Base-by-base conservation (phyloP, 306 rosid genomes). In the Corylus heterophylla region DNA sequence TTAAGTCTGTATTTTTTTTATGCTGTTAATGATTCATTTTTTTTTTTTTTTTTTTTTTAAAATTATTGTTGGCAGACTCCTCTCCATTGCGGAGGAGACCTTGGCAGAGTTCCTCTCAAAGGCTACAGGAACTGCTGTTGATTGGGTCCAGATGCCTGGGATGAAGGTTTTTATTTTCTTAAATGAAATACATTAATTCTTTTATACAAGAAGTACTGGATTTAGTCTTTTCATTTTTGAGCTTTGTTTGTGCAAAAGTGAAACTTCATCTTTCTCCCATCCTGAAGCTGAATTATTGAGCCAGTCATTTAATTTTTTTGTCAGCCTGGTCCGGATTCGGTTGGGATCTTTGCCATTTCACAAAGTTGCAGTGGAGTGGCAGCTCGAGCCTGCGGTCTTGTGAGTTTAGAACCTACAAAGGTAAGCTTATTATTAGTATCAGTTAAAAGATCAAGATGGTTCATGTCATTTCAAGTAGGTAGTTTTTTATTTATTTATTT, bases 141-240 rank as follows among this genome's bases (percentile, higher is more conserved):
- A 96, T 90, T 96, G 99, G 99, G 98, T 96, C 97, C 99, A 96
- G 98, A 90, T 96, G 99, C 97, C 99, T 91, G 99, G 99, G 98
- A 96, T 96, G 99, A 96, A 96, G 99, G 99, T 96, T 61, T 80
- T 50, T 64, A 37, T 76, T 82, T 62, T 35, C 51, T 70, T 22
- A 12, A 3, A 64, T 42, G 14, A 42, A 3, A 67, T 8, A 8
- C 18, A 67, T 39, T 39, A 39, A 37, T 1, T 39, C 2, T 35
- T 17, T 39, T 7, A 5, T 2, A 51, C 25, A 7, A 39, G 31
- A 59, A 11, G 11, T 2, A 59, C 7, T 22, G 18, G 47, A n/a
- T 61, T 58, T 10, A 18, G 6, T 8, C 54, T 29, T 17, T 35
- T 27, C 12, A 5, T 17, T 22, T 8, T 18, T 37, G 17, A 49